Evolutionary conservation across 1,284 basidiomycete genomes (phyloP).

Genomic region (Ustilago shanxiensis): DNA sequence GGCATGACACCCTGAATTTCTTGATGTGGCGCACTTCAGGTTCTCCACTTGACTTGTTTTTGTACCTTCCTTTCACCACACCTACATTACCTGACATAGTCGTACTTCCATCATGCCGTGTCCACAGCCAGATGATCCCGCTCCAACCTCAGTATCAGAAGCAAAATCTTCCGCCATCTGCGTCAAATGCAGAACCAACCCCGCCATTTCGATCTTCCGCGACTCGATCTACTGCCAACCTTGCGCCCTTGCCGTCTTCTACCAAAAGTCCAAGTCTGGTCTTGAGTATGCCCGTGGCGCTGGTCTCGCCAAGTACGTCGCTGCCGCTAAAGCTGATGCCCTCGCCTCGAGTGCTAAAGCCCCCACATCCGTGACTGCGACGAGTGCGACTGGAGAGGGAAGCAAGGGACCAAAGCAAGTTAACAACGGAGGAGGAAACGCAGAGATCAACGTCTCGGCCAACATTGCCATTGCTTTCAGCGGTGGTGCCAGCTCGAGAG

Average conservation of each 20-base stretch:
- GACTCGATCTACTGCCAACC: conserved; percentile 58
- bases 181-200: conserved; percentile 52
- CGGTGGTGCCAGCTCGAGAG: conserved; percentile 31
- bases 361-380: not conserved
- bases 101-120: conserved; percentile 37
- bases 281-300: conserved; percentile 60
- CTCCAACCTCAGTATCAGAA: not conserved
- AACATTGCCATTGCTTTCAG: conserved; percentile 44
- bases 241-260: conserved; percentile 55
- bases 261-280: conserved; percentile 54
- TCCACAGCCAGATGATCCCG: conserved; percentile 43
- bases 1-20: not conserved
- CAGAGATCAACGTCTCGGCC: conserved; percentile 34
- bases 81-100: not conserved
- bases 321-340: conserved; percentile 14
- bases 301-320: conserved; percentile 51
- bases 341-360: not conserved
- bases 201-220: conserved; percentile 45
- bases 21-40: no score
- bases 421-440: conserved; percentile 36
- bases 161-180: conserved; percentile 22
- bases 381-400: not conserved
- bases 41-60: not conserved
- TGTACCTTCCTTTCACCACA: not conserved
- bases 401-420: conserved; percentile 17